phyloP scores from a whole-genome alignment of 805 yeast genomes.

The Isabelozyma gotoi region DNA sequence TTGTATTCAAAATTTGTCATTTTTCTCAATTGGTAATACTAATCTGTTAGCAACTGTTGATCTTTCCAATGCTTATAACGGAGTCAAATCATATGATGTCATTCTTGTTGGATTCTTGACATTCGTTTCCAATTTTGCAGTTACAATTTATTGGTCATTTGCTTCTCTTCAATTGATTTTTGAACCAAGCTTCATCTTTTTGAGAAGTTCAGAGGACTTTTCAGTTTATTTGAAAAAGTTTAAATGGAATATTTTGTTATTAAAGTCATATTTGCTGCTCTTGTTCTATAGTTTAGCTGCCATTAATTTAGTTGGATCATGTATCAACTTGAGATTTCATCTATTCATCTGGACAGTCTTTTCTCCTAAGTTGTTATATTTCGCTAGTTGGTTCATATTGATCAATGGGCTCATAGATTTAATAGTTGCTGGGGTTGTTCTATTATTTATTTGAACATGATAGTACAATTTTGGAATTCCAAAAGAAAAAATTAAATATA shows the following conservation, averaged over 20 bases:
- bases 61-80: conserved; percentile 89
- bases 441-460: not conserved
- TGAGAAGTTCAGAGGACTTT: conserved; percentile 3
- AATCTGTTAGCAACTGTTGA: conserved; percentile 91
- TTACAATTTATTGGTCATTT: conserved; percentile 79
- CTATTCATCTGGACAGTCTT: conserved; percentile 97
- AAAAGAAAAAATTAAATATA: conserved; percentile 1
- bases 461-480: not conserved
- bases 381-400: conserved; percentile 69
- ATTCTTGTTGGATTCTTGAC: conserved; percentile 74
- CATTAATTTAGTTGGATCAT: conserved; percentile 60
- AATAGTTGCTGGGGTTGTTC: conserved; percentile 38
- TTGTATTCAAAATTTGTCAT: conserved; percentile 69
- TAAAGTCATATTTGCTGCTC: conserved; percentile 37
- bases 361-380: conserved; percentile 85
- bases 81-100: conserved; percentile 69
- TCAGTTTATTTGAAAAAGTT: conserved; percentile 15
- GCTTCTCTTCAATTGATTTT: conserved; percentile 41
- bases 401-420: conserved; percentile 40
- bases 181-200: conserved; percentile 17
- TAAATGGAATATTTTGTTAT: conserved; percentile 34
- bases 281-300: conserved; percentile 63
- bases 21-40: conserved; percentile 87
- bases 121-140: conserved; percentile 80
- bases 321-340: conserved; percentile 75